Base-by-base conservation (phyloP, 352 stramenopile genomes). In the Globisporangium cederbergense region DNA sequence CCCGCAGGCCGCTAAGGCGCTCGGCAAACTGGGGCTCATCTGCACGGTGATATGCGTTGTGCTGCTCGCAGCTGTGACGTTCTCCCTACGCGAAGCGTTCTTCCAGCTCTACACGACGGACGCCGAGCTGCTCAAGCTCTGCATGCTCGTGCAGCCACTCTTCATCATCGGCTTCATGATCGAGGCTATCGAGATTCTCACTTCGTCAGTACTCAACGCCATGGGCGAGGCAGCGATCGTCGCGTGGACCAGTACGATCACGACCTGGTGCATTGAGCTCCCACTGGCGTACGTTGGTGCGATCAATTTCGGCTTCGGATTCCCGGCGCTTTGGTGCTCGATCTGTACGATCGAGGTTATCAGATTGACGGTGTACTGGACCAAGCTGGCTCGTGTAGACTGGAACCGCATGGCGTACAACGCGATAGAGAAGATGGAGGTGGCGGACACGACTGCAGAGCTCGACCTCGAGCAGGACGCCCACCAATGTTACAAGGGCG, bases 31-130 rank as follows among this genome's bases (percentile, higher is more conserved):
- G 7, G 51, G 51, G 7, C 22, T 58, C 20, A n/a, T 34, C 51
- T 58, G 51, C 30, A 58, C 51, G 2, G 20, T 45, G 28, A 38
- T 38, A 16, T 58, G 51, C 51, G 51, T 58, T n/a, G 51, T 18
- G 51, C 8, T 58, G 51, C 51, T 65, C 18, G 60, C 60, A 14
- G 28, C 13, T 3, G 57, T 74, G 4, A 81, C 75, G 13, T 60
- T 88, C 25, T 32, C 60, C 13, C 63, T 87, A 43, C 70, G 75
- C 42, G 61, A 87, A 40, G 71, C 73, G 20, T 68, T 89, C 58
- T 89, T 86, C 68, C 68, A 71, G 20, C n/a, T 89, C 58, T 89
- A 89, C 67, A 76, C 79, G 57, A 81, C 79, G 58, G 79, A 89
- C 34, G 68, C 77, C 40, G 62, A 64, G 25, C 64, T 89, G 14